Base-by-base conservation (phyloP, 129 eudicot genomes). In the Saposhnikovia divaricata region DNA sequence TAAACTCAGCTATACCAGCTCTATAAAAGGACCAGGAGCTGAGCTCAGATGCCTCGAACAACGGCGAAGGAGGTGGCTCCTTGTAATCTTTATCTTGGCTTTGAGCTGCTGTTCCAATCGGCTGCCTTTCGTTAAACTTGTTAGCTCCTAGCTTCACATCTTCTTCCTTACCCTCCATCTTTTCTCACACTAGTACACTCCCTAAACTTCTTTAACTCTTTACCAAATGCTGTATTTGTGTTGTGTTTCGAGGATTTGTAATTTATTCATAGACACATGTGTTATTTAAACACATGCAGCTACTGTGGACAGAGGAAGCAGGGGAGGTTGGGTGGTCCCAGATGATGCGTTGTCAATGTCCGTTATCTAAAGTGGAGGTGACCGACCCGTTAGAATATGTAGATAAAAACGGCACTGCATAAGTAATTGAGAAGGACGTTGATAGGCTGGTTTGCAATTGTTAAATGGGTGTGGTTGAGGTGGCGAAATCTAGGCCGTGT, bases 21-120 rank as follows among this genome's bases (percentile, higher is more conserved):
- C 97, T 77, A 85, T 89, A 89, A 43, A 89, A 91, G 19, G 93
- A 91, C 97, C 97, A 89, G 12, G 92, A 91, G 43, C 55, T 50
- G 45, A 91, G 89, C 82, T 91, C 97, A 1, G 84, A 87, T 4
- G 86, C 83, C 88, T 91, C 97, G 63, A 91, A 91, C 21, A 91
- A 79, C 11, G 92, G 92, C 42, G 90, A 87, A 11, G 97, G 81
- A 1, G 92, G 89, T 6, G 91, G 92, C 57, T 91, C 97, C 77
- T 83, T 75, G 87, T 91, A 91, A 83, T 89, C 97, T 76, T 84
- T 91, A 79, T 89, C 97, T 21, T 90, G 85, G 80, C 66, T 83
- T 75, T 88, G 92, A 48, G 89, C 93, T 13, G 89, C 90, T 65
- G 92, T 91, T 3, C 97, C 92, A 13, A 89, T 73, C 23, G 87